Percentiles rank a stretch among this genome's conserved stretches.
phyloP scores from a whole-genome alignment of 352 stramenopile genomes.

The Phytophthora hibernalis region DNA sequence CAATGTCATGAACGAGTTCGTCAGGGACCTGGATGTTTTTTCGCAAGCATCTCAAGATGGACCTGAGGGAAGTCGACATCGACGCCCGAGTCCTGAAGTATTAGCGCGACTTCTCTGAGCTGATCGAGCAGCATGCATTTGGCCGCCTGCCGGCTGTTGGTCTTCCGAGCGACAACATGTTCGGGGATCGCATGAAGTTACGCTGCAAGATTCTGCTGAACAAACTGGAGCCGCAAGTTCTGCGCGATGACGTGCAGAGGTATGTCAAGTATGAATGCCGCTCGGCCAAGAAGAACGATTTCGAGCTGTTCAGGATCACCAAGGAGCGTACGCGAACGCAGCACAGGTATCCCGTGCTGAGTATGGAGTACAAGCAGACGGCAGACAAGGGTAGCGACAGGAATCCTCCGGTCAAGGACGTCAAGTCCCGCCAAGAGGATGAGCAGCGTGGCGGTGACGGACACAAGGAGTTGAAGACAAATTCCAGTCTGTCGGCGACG shows the following conservation, averaged over 20 bases:
- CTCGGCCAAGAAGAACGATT: conserved; percentile 6
- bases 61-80: conserved; percentile 8
- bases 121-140: conserved; percentile 5
- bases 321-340: conserved; percentile 10
- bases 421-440: neutral
- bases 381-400: neutral
- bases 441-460: conserved; percentile 3
- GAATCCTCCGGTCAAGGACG: neutral
- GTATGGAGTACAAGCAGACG: conserved; percentile 13
- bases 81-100: conserved; percentile 17
- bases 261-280: conserved; percentile 6
- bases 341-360: conserved; percentile 16
- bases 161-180: neutral
- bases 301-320: conserved; percentile 9
- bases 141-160: neutral
- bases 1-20: conserved; percentile 15
- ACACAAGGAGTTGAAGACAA: no score
- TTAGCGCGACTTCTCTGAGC: no score
- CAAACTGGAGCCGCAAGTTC: neutral
- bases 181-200: conserved; percentile 5
- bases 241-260: conserved; percentile 6
- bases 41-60: conserved; percentile 13
- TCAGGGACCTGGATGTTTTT: conserved; percentile 21
- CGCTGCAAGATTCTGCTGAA: conserved; percentile 8
- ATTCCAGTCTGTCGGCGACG: no score